phyloP scores from a whole-genome alignment of 1,284 basidiomycete genomes.

The Cutaneotrichosporon cutaneum region DNA sequence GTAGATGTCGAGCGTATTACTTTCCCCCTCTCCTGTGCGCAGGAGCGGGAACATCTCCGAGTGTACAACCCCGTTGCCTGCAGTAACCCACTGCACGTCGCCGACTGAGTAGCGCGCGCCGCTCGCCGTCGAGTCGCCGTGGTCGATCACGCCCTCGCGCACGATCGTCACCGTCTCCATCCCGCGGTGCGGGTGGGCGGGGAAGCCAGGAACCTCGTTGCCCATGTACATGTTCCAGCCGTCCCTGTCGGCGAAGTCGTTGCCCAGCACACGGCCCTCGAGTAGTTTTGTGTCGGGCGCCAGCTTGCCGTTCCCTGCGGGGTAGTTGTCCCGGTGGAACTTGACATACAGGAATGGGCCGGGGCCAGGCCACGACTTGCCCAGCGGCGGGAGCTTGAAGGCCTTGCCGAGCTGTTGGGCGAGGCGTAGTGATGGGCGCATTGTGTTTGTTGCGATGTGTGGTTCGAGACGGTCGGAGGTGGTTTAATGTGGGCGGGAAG shows the following conservation, averaged over 20 bases:
- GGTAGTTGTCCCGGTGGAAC: constrained; percentile 22
- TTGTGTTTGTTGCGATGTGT: not conserved
- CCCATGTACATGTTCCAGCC: constrained; percentile 28
- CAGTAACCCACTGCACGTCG: constrained; percentile 28
- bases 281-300: constrained; percentile 13
- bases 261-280: constrained; percentile 18
- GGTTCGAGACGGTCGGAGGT: not conserved
- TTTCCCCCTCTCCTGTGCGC: constrained; percentile 6
- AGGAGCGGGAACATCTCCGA: constrained; percentile 26
- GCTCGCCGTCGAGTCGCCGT: constrained; percentile 21
- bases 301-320: constrained; percentile 6
- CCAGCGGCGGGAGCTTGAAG: constrained; percentile 2
- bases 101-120: constrained; percentile 22
- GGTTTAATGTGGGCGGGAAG: not conserved
- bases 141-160: constrained; percentile 15
- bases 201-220: constrained; percentile 18
- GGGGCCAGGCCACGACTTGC: constrained; percentile 13
- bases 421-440: constrained; percentile 3
- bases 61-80: constrained; percentile 22
- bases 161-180: constrained; percentile 22
- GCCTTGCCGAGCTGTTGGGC: not conserved
- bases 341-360: constrained; percentile 21
- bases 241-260: constrained; percentile 15
- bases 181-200: constrained; percentile 22
- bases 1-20: constrained; percentile 22